Evolutionary conservation across 768 basidiomycete species (phyloP).

Genomic region (Calocybe gangraenosa): DNA sequence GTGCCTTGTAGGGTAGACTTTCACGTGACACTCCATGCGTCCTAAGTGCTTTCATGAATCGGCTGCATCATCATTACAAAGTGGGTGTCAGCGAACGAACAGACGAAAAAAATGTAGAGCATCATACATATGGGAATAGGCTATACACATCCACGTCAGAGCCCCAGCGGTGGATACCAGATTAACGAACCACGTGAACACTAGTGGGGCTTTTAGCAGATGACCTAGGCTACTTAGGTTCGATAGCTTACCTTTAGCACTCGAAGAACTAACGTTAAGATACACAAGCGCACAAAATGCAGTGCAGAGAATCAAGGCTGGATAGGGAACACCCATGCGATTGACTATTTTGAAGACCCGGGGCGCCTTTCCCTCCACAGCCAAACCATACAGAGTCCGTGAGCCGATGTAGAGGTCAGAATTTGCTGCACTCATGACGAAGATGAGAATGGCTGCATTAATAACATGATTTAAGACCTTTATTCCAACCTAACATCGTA

Average conservation of each 20-base stretch:
- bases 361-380: slow-evolving; percentile 47
- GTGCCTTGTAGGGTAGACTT: slow-evolving; percentile 46
- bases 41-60: slow-evolving; percentile 41
- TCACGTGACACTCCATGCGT: slow-evolving; percentile 39
- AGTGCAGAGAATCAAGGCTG: slow-evolving; percentile 50
- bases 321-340: slow-evolving; percentile 44
- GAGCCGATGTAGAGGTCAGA: slow-evolving; percentile 57
- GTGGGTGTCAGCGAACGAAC: background rate
- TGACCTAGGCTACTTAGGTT: background rate
- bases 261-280: slow-evolving; percentile 48
- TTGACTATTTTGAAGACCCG: slow-evolving; percentile 40
- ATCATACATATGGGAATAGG: slow-evolving; percentile 56
- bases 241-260: slow-evolving; percentile 41
- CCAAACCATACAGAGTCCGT: slow-evolving; percentile 44
- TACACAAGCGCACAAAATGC: slow-evolving; percentile 54
- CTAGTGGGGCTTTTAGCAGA: slow-evolving; percentile 31
- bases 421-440: slow-evolving; percentile 62
- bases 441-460: slow-evolving; percentile 58
- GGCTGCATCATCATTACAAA: slow-evolving; percentile 19
- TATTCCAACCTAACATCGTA: slow-evolving; percentile 42
- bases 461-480: slow-evolving; percentile 59
- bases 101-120: background rate
- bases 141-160: slow-evolving; percentile 48
- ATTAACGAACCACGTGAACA: slow-evolving; percentile 47
- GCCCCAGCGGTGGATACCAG: slow-evolving; percentile 45